Conservation (phyloP, 106 monocot species). For the Chionographis japonica region DNA sequence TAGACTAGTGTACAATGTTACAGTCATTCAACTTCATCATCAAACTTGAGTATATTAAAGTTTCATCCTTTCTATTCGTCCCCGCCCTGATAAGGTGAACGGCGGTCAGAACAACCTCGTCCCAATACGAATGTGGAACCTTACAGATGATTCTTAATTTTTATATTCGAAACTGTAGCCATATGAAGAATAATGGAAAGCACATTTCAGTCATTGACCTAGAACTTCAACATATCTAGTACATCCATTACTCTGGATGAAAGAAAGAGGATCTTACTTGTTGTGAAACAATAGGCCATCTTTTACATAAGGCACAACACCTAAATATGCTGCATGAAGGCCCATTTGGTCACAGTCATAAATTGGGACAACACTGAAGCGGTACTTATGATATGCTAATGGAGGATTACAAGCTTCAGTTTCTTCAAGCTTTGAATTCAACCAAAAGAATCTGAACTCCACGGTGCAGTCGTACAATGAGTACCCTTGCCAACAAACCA, state of each 20-base stretch:
- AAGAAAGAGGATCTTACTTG: slow-evolving; percentile 54
- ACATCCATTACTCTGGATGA: neutral
- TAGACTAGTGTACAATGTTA: too few relatives aligned
- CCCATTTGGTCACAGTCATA: slow-evolving; percentile 74
- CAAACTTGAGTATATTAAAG: too few relatives aligned
- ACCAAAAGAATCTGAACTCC: slow-evolving; percentile 98
- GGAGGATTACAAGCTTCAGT: slow-evolving; percentile 79
- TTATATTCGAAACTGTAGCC: too few relatives aligned
- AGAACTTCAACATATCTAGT: neutral
- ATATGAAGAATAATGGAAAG: too few relatives aligned
- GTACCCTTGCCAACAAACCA: slow-evolving; percentile 96
- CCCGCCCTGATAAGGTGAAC: too few relatives aligned
- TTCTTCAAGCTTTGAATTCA: slow-evolving; percentile 89
- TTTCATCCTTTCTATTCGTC: too few relatives aligned
- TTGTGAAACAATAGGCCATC: slow-evolving; percentile 92
- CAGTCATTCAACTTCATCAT: too few relatives aligned
- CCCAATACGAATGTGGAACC: too few relatives aligned
- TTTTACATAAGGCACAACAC: slow-evolving; percentile 55
- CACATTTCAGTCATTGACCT: too few relatives aligned
- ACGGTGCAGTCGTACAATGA: slow-evolving; percentile 85
- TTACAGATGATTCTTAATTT: too few relatives aligned
- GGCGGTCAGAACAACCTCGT: too few relatives aligned
- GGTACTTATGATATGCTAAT: slow-evolving; percentile 71
- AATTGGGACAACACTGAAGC: slow-evolving; percentile 64
- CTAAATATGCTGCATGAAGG: slow-evolving; percentile 66